Evolutionary conservation across 2,329 filamentous ascomycete genomes (phyloP), one percentile per base, ranked within the genome.

Genomic region (Aspergillus glaucus): DNA sequence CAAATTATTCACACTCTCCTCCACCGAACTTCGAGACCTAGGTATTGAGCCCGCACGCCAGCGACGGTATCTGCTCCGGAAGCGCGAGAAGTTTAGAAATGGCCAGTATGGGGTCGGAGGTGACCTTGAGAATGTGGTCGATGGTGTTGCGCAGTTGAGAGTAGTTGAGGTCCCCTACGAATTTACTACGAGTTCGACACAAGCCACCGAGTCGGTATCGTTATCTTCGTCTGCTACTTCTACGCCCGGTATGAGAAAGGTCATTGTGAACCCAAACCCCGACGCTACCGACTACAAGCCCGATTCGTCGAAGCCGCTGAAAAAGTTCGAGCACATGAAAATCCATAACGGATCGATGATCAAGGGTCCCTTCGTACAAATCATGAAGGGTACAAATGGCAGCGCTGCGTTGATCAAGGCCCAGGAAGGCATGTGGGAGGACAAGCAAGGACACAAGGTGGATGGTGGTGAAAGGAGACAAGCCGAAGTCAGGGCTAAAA

Each of bases 401-500:
- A 72, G 75, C 37, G 83, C 81, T 7, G 87, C 85, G 9, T 75
- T 78, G 45, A 77, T 97, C 57, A 76, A 78, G 54, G 79, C 88
- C 19, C 82, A 84, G 49, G 91, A 96, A 68, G 90, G 92, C 8
- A 86, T 97, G 76, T 97, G 92, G 93, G 92, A 97, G 75, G 78
- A 90, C 62, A 85, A 80, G 66, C 80, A 85, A 61, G 92, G 93
- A 24, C 82, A 83, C 63, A 97, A 97, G 84, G 85, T 98, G 57
- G 91, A 97, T 71, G 93, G 93, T 64, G 93, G 93, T 77, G 93
- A 98, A 78, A 84, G 93, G 68, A 82, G 93, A 70, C 84, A 81
- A 68, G 87, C 86, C 14, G 86, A 95, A 74, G 84, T 96, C 46
- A 79, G 88, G 61, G 89, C 91, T 60, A 95, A 95, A 84, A 86